Evolutionary conservation across 345 rosid species (phyloP).

Genomic region (Citrus glauca): DNA sequence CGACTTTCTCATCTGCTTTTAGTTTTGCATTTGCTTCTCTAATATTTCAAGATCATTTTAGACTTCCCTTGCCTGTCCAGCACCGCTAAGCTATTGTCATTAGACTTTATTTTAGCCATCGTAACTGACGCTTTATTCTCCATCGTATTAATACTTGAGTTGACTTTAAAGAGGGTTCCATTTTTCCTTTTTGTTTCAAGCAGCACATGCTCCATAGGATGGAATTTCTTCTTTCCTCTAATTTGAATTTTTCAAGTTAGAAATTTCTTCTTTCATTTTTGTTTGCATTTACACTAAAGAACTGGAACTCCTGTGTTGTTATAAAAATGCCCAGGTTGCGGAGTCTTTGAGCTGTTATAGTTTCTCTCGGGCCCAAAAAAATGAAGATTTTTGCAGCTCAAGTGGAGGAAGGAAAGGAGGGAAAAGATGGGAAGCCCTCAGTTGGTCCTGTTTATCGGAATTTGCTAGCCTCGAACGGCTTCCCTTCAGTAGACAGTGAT

Average conservation of each 20-base stretch:
- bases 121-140: background rate
- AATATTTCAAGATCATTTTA: background rate
- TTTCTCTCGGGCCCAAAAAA: slow-evolving; percentile 4
- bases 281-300: too few species aligned
- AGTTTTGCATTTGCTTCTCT: too few species aligned
- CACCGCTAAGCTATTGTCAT: background rate
- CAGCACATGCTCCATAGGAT: background rate
- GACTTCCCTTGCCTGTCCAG: background rate
- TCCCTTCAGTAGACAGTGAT: slow-evolving; percentile 51
- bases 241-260: too few species aligned
- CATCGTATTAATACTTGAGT: background rate
- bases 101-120: background rate
- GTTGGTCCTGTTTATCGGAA: slow-evolving; percentile 87
- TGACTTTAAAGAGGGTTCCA: background rate
- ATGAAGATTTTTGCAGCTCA: slow-evolving; percentile 69
- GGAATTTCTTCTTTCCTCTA: background rate
- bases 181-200: too few species aligned
- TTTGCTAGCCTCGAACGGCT: slow-evolving; percentile 54
- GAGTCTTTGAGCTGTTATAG: slow-evolving; percentile 9
- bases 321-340: background rate
- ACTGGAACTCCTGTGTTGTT: background rate
- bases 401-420: slow-evolving; percentile 80
- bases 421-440: slow-evolving; percentile 66
- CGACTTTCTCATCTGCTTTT: too few species aligned
- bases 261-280: too few species aligned